Evolutionary conservation across 164 flowering plant genomes (phyloP).

Genomic region (Sedum album): DNA sequence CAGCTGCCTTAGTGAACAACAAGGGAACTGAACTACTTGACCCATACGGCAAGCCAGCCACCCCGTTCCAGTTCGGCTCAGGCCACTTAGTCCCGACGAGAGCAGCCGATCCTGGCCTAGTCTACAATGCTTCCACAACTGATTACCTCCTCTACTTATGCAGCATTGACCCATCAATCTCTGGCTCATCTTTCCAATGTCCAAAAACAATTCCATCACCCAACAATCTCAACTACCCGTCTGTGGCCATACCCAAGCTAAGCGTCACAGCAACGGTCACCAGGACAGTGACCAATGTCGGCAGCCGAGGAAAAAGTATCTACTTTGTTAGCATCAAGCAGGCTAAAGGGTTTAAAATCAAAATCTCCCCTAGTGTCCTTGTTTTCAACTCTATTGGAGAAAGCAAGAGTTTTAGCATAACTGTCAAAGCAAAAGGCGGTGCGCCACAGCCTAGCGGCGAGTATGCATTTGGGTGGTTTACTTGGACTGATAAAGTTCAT

Average conservation of each 20-base stretch:
- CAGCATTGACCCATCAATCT: slow-evolving; percentile 16
- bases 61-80: slow-evolving; percentile 69
- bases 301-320: slow-evolving; percentile 23
- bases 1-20: slow-evolving; percentile 54
- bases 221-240: slow-evolving; percentile 63
- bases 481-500: slow-evolving; percentile 62
- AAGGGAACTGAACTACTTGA: slow-evolving; percentile 35
- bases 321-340: slow-evolving; percentile 35
- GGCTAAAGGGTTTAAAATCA: slow-evolving; percentile 47
- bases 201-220: slow-evolving; percentile 30
- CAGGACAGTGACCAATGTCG: slow-evolving; percentile 78
- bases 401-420: slow-evolving; percentile 56
- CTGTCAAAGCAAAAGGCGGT: slow-evolving; percentile 20
- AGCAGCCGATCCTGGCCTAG: slow-evolving; percentile 84
- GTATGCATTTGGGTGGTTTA: slow-evolving; percentile 57
- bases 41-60: slow-evolving; percentile 30
- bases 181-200: slow-evolving; percentile 40
- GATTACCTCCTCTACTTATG: slow-evolving; percentile 70
- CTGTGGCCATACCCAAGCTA: slow-evolving; percentile 50
- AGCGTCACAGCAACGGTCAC: slow-evolving; percentile 35
- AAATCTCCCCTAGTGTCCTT: slow-evolving; percentile 38
- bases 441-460: slow-evolving; percentile 1
- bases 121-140: slow-evolving; percentile 63
- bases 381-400: slow-evolving; percentile 35
- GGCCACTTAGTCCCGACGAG: slow-evolving; percentile 63